phyloP scores from a whole-genome alignment of 352 stramenopile species.

The Saprolegnia parasitica region DNA sequence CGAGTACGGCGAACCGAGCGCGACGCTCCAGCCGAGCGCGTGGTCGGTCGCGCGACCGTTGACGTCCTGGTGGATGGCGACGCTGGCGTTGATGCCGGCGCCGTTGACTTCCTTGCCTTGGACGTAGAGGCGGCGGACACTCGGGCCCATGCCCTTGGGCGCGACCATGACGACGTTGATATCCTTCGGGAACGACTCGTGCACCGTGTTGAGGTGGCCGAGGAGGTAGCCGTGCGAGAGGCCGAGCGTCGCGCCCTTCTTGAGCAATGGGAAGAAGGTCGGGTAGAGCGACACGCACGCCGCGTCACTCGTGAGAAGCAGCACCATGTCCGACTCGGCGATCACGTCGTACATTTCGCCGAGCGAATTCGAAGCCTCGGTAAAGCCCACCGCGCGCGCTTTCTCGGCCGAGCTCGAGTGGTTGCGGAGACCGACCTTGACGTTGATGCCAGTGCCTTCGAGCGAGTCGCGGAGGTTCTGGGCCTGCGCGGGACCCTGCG shows the following conservation, averaged over 20 bases:
- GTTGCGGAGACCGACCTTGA: constrained; percentile 87
- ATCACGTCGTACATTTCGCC: constrained; percentile 97
- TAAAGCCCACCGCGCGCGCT: constrained; percentile 89
- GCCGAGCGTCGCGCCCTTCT: constrained; percentile 92
- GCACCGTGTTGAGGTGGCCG: constrained; percentile 90
- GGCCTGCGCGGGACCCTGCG: constrained; percentile 94
- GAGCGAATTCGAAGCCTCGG: constrained; percentile 88
- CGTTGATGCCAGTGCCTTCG: constrained; percentile 85
- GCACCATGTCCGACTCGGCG: constrained; percentile 94
- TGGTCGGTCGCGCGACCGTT: constrained; percentile 93
- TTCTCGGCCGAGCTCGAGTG: constrained; percentile 78
- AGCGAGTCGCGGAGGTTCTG: constrained; percentile 97
- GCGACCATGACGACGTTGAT: constrained; percentile 98
- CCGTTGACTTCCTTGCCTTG: constrained; percentile 98
- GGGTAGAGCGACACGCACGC: constrained; percentile 94
- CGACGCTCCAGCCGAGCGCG: constrained; percentile 95
- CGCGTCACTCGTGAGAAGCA: constrained; percentile 96
- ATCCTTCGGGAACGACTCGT: constrained; percentile 93
- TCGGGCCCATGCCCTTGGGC: constrained; percentile 97
- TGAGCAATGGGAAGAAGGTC: constrained; percentile 95
- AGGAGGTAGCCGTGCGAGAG: constrained; percentile 97
- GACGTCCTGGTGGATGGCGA: constrained; percentile 94
- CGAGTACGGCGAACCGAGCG: constrained; percentile 95
- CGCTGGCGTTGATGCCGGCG: constrained; percentile 96
- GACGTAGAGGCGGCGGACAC: constrained; percentile 95